These are phyloP conservation scores for Emmonsiellopsis sp. DNA, from an alignment of 2,329 filamentous ascomycete genomes.

Conservation along the genomic window DNA sequence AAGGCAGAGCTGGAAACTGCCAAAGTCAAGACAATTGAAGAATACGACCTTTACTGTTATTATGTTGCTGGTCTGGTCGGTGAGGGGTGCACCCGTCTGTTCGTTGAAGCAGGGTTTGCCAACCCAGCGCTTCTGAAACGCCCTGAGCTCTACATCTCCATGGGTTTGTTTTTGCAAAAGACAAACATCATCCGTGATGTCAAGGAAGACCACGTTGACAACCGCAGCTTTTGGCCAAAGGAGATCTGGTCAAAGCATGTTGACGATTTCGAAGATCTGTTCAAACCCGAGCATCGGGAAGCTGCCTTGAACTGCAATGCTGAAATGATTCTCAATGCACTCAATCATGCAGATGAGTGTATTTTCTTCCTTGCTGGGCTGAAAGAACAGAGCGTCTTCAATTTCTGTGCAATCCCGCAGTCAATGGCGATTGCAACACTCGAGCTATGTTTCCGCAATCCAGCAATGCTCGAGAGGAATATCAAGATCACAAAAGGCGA, in stretches of 20 bases:
- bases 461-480: constrained; percentile 71
- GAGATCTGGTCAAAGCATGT: constrained; percentile 98
- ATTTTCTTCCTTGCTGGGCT: constrained; percentile 96
- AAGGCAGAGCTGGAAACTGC: constrained; percentile 66
- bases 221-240: constrained; percentile 85
- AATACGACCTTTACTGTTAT: constrained; percentile 96
- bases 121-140: constrained; percentile 75
- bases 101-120: constrained; percentile 76
- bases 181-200: constrained; percentile 98
- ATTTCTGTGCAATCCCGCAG: constrained; percentile 96
- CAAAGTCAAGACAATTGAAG: constrained; percentile 70
- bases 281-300: constrained; percentile 67
- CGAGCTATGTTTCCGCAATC: constrained; percentile 86
- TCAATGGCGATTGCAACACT: constrained; percentile 94
- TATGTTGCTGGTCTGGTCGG: constrained; percentile 98
- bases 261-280: constrained; percentile 78
- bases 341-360: constrained; percentile 82
- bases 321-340: constrained; percentile 86
- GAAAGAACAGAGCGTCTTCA: constrained; percentile 94
- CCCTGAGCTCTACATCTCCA: constrained; percentile 77
- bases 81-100: constrained; percentile 81
- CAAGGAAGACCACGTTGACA: constrained; percentile 78
- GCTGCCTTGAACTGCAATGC: constrained; percentile 77
- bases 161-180: constrained; percentile 96
- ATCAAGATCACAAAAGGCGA: constrained; percentile 96